Percentiles rank a stretch among this genome's conserved stretches.
These are phyloP conservation scores for Fusarium acutatum DNA, from an alignment of 2,329 filamentous ascomycete species.

Conservation along the genomic window DNA sequence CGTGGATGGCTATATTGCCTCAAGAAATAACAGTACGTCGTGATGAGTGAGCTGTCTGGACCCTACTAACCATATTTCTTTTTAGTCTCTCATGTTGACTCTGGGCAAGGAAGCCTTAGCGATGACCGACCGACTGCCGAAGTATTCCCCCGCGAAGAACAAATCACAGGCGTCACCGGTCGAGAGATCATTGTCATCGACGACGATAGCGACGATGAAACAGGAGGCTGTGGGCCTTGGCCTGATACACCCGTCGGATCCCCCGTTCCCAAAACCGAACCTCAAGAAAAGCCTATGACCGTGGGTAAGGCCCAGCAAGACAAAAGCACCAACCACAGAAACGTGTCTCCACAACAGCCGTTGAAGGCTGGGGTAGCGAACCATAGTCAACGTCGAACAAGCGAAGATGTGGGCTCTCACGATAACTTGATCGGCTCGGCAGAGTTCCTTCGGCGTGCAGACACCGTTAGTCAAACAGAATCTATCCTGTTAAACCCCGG, in stretches of 20 bases:
- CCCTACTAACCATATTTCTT: rapidly evolving
- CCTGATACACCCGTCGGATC: rapidly evolving
- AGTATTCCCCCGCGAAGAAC: neutral
- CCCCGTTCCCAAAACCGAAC: neutral
- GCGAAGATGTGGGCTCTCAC: neutral
- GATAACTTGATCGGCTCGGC: neutral
- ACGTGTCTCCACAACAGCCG: rapidly evolving
- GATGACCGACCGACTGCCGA: neutral
- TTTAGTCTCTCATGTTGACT: rapidly evolving
- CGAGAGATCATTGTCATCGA: neutral
- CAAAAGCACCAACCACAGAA: rapidly evolving
- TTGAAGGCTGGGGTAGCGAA: rapidly evolving
- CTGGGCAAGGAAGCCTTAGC: neutral
- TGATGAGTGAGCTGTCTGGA: rapidly evolving
- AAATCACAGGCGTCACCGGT: rapidly evolving
- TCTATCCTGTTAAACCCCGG: too few relatives aligned
- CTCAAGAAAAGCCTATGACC: rapidly evolving
- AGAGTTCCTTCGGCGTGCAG: neutral
- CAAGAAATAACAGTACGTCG: neutral
- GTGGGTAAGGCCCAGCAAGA: neutral
- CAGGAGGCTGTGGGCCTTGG: rapidly evolving
- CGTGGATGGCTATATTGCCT: neutral
- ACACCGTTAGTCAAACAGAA: too few relatives aligned
- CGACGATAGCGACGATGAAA: neutral
- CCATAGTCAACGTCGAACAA: rapidly evolving